Evolutionary conservation across 2,329 filamentous ascomycete genomes (phyloP).

Genomic region (Aspergillus sp.): DNA sequence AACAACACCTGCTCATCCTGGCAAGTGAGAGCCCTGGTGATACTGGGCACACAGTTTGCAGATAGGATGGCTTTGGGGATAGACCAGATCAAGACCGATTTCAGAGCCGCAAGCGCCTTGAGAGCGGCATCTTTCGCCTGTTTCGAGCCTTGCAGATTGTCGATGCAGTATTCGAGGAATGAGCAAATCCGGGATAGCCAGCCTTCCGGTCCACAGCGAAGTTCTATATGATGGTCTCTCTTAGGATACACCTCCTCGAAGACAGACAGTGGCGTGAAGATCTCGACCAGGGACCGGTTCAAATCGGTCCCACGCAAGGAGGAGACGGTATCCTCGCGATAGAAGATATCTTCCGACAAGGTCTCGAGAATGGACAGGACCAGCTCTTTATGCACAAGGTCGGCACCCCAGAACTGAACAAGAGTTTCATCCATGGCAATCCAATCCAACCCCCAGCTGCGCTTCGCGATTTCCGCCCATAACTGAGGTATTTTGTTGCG

Average conservation of each 20-base stretch:
- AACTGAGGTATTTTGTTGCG: slow-evolving; percentile 92
- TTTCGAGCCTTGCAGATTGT: slow-evolving; percentile 63
- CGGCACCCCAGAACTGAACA: slow-evolving; percentile 71
- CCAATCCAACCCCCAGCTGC: slow-evolving; percentile 91
- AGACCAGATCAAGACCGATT: slow-evolving; percentile 81
- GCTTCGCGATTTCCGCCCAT: slow-evolving; percentile 93
- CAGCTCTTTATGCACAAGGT: slow-evolving; percentile 72
- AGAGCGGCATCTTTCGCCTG: slow-evolving; percentile 69
- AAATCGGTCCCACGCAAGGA: slow-evolving; percentile 78
- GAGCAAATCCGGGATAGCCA: slow-evolving; percentile 79
- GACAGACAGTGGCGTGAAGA: slow-evolving; percentile 78
- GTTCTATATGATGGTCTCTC: slow-evolving; percentile 65
- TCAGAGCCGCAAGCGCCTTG: slow-evolving; percentile 73
- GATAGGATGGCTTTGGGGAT: slow-evolving; percentile 77
- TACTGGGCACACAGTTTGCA: slow-evolving; percentile 66
- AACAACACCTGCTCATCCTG: slow-evolving; percentile 72
- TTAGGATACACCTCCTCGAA: slow-evolving; percentile 74
- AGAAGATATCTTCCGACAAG: slow-evolving; percentile 91
- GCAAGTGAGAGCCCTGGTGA: slow-evolving; percentile 70
- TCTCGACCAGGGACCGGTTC: slow-evolving; percentile 87
- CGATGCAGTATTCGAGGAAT: slow-evolving; percentile 72
- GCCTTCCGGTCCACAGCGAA: slow-evolving; percentile 77
- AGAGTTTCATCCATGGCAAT: slow-evolving; percentile 88
- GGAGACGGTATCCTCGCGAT: slow-evolving; percentile 82
- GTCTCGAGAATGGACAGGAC: slow-evolving; percentile 87